These are phyloP conservation scores for Tetradesmus lagerheimii DNA, from an alignment of 139 green algal genomes.

Conservation along the genomic window DNA sequence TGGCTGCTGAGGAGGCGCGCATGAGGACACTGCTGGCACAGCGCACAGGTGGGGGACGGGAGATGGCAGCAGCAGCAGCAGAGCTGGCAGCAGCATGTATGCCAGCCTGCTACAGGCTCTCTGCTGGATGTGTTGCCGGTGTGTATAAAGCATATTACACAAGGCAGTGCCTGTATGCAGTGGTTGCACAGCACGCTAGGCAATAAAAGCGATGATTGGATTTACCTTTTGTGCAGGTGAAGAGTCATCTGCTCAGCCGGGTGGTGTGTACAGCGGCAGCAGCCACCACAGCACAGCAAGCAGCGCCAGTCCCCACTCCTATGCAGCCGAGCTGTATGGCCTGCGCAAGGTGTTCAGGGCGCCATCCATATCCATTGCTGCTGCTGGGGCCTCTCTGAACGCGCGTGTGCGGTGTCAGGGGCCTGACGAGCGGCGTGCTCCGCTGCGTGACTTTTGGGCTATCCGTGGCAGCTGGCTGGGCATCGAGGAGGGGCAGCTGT, in stretches of 20 bases:
- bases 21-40: conserved; percentile 70
- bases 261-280: background rate
- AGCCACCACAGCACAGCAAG: conserved; percentile 3
- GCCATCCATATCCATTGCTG: background rate
- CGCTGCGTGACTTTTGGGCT: conserved; percentile 75
- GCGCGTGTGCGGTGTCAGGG: background rate
- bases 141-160: background rate
- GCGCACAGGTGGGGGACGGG: background rate
- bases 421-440: background rate
- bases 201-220: background rate
- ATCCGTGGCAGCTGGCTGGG: conserved; percentile 87
- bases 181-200: too few species aligned
- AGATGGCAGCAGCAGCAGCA: background rate
- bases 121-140: background rate
- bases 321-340: conserved; percentile 89
- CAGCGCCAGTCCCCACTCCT: background rate
- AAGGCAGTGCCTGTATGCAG: too few species aligned
- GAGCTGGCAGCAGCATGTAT: background rate
- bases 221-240: background rate
- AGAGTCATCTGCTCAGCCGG: too few species aligned
- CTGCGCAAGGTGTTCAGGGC: conserved; percentile 68
- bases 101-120: background rate
- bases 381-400: background rate
- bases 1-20: conserved; percentile 73
- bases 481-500: conserved; percentile 83